Base-by-base conservation (phyloP, 768 basidiomycete species). In the Botryobasidium botryosum region DNA sequence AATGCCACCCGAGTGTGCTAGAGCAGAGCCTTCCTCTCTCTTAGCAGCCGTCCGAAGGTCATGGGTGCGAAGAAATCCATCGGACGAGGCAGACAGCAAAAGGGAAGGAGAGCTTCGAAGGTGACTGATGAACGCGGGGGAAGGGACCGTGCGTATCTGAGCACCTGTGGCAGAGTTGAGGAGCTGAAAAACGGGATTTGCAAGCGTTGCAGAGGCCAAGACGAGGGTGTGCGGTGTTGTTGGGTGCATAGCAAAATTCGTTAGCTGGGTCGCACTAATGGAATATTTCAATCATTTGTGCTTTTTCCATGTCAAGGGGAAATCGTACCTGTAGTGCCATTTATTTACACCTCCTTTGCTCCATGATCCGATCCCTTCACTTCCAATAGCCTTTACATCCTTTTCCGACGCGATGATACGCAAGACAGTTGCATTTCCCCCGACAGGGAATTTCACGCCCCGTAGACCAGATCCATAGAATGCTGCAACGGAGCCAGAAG, bases 341-440 rank as follows among this genome's bases (percentile, higher is more conserved):
- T 76, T 83, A 61, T 84, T 87, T 59, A 75, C 67, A 23, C 84
- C 85, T 36, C 84, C 85, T 60, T 86, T 87, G 10, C 72, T 62
- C 84, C 84, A 87, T 28, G 77, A 72, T 28, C 84, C 84, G 26
- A 87, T 46, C 12, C 82, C 79, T 5, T 25, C 38, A 35, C 71
- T 53, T 24, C 74, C 72, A 47, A 71, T 59, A 12, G 79, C 82
- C 46, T 74, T 67, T 12, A 96, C 72, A 56, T 82, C 75, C 25
- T 77, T 75, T 50, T 94, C 88, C 31, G 80, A 85, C 36, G 78
- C 72, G 40, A 72, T 50, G 40, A 96, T 65, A 56, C 80, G 83
- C 55, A 74, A 76, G 3, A 91, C 83, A 1, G 73, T 68, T 35
- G 73, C 63, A n/a, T 57, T 61, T 2, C 75, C 75, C 8, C 82